Base-by-base conservation (phyloP, 2,329 filamentous ascomycete genomes). In the Arthrobotrys conoides region DNA sequence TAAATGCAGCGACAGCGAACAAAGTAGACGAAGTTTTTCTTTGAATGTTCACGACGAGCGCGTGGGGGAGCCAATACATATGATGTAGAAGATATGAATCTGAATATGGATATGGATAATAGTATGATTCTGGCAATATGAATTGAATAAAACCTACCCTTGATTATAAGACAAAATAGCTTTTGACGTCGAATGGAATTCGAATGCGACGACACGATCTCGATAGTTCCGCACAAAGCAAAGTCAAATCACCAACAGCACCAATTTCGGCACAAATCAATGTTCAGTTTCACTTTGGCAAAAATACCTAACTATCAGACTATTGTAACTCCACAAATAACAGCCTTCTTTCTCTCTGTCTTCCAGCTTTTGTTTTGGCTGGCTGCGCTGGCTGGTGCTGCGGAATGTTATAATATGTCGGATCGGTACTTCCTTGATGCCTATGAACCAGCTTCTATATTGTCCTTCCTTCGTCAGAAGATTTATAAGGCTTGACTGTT, bases 251-350 rank as follows among this genome's bases (percentile, higher is more conserved):
- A 78, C 75, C 75, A 78, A 78, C 65, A 78, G 75, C 75, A 72
- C 75, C 75, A 78, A 78, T 72, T 78, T 69, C 75, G 75, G 75
- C 68, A 78, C 75, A 78, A 78, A 78, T 78, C 75, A 78, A 78
- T 78, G 75, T 78, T 78, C 51, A 78, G 68, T 71, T 46, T 78
- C 75, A 78, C 75, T 78, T 78, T 78, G 68, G 75, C 75, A 78
- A 69, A n/a, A 78, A 71, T 59, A 71, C 48, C 18, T 36, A 65
- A 70, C 65, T 64, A 65, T 78, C 75, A 78, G 75, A 78, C 75
- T 78, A 72, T 65, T 27, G 18, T 72, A 67, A 68, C 55, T 8
- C 72, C 66, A 67, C 67, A 16, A 48, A 6, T 6, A 30, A 30
- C 6, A 30, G 27, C 27, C 27, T 30, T 6, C 6, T 30, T 30